These are phyloP conservation scores for Dendrocalamus latiflorus DNA, from an alignment of 202 grass and related monocot species.

Conservation along the genomic window DNA sequence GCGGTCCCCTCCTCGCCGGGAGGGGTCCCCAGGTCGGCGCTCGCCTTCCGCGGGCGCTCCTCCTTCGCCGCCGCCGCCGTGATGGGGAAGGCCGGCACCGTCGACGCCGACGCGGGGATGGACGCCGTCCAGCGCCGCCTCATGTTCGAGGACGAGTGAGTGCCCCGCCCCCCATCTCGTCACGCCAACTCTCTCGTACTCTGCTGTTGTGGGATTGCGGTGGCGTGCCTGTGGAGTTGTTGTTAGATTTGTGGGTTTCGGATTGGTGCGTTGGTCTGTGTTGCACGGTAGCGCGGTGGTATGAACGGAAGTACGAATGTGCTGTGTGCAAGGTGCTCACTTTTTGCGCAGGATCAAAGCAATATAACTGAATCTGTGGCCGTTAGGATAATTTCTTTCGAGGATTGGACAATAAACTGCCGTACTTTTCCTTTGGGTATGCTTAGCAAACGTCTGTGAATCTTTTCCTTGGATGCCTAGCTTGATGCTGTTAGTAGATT, in stretches of 20 bases:
- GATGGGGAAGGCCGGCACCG: slow-evolving; percentile 27
- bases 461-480: neutral
- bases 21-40: neutral
- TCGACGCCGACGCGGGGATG: slow-evolving; percentile 52
- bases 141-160: slow-evolving; percentile 94
- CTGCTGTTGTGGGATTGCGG: neutral
- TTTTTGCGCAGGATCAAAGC: neutral
- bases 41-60: slow-evolving; percentile 19
- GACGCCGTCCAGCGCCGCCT: slow-evolving; percentile 78
- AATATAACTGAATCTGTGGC: neutral
- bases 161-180: neutral
- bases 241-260: neutral
- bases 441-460: too few species aligned
- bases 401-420: neutral
- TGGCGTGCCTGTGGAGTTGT: neutral
- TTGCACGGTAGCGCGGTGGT: neutral
- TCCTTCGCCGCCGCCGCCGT: slow-evolving; percentile 23
- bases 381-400: neutral
- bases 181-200: neutral
- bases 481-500: too few species aligned
- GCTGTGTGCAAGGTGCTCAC: neutral
- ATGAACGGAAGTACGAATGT: neutral
- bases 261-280: neutral
- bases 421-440: neutral
- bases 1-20: neutral